phyloP scores from a whole-genome alignment of 192 early-diverging fungal genomes.

The Backusella parvicylindrica region DNA sequence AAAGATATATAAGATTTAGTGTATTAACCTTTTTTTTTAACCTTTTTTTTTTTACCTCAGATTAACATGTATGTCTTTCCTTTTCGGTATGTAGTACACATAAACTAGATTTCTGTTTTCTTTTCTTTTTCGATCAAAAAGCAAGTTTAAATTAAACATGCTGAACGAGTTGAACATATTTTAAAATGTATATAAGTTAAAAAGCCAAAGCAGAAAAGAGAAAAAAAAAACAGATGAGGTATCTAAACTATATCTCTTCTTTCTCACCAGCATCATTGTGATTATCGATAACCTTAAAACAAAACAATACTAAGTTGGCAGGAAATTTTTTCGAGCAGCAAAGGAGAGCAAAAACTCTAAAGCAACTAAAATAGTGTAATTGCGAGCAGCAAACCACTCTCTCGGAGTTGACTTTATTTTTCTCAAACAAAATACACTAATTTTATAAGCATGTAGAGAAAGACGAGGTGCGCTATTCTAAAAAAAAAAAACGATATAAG shows the following conservation, averaged over 20 bases:
- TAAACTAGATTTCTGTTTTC: background rate
- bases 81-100: background rate
- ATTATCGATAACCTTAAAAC: background rate
- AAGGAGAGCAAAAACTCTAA: background rate
- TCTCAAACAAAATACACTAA: no score
- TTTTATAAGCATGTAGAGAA: no score
- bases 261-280: background rate
- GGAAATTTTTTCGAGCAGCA: background rate
- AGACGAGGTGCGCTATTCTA: no score
- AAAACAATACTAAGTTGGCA: background rate
- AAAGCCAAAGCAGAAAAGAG: no score
- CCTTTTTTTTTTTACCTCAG: no score
- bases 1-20: background rate
- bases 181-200: no score
- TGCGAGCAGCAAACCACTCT: background rate
- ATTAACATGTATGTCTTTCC: background rate
- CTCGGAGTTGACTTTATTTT: background rate
- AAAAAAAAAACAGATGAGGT: no score
- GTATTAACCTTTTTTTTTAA: background rate
- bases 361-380: background rate
- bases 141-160: background rate
- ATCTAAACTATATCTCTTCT: background rate
- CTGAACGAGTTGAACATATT: background rate
- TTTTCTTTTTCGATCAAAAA: background rate
- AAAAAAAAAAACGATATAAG: no score